Evolutionary conservation across 1,139 yeast genomes (phyloP), one percentile per base, ranked within the genome.

Genomic region (Zygosaccharomyces sapae): DNA sequence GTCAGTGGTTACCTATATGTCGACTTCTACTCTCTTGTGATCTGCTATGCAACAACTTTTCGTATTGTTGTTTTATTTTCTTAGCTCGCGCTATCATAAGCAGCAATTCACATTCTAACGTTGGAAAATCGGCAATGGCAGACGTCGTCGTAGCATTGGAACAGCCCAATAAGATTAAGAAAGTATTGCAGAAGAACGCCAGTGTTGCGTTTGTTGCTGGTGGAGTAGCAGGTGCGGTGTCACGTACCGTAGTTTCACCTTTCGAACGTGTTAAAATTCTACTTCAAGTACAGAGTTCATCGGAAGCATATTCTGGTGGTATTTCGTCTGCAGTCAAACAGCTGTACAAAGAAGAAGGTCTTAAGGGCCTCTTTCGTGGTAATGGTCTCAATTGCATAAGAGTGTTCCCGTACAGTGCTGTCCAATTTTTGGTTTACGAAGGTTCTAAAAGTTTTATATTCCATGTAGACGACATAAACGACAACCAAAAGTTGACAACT

Each of bases 161-260:
- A 29, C 43, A 38, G 18, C 36, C 46, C 8, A 33, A 29, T 36
- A 16, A 43, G 31, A 19, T 45, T 6, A 74, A 73, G 54, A 41
- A 48, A 25, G 64, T 68, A 53, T 52, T 78, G 38, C 76, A 75
- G 51, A 67, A 70, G 41, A 82, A 79, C 43, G 70, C 79, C 35
- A 72, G 72, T 49, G 76, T 88, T 1, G 83, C 96, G 5, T 79
- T 92, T 45, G 49, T 82, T 1, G 81, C 84, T 18, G 90, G 90
- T 19, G 89, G 89, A 4, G 70, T 85, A 4, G 97, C 97, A 0
- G 98, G 97, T 4, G 96, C 96, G 0, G 80, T 89, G 1, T 86
- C 95, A 1, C 73, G 98, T 47, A 92, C 98, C 0, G 90, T 85
- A 1, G 97, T 90, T 5, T 86, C 96, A 3, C 98, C 98, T 1